Conservation (phyloP, 2,329 filamentous ascomycete genomes). For the Stagonosporopsis chrysanthemi region DNA sequence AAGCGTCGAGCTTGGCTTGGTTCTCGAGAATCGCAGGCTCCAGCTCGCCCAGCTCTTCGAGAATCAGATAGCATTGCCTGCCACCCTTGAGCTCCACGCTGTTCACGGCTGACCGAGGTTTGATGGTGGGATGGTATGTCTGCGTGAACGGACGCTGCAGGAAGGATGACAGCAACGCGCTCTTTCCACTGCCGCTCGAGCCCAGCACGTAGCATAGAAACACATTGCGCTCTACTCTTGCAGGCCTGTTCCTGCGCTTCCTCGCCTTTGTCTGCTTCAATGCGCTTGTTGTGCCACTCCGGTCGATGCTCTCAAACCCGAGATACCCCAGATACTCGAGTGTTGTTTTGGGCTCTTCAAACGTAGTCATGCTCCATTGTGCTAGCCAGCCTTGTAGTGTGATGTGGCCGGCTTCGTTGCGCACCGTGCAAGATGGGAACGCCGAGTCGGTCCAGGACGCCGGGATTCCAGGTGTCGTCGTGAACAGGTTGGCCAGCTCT, state of each 20-base stretch:
- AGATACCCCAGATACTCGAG: conserved; percentile 95
- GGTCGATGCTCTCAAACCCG: conserved; percentile 83
- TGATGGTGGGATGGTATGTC: conserved; percentile 92
- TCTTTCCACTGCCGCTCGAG: conserved; percentile 86
- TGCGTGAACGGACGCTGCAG: conserved; percentile 85
- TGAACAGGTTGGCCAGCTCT: conserved; percentile 86
- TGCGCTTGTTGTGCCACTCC: conserved; percentile 78
- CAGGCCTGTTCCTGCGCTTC: conserved; percentile 81
- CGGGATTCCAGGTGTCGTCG: conserved; percentile 89
- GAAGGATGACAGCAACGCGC: conserved; percentile 87
- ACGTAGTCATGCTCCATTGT: conserved; percentile 99
- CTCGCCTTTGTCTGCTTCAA: conserved; percentile 92
- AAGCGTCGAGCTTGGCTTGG: conserved; percentile 84
- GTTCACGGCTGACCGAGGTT: conserved; percentile 91
- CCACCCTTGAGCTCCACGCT: conserved; percentile 95
- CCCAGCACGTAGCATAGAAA: conserved; percentile 93
- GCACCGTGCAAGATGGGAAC: conserved; percentile 92
- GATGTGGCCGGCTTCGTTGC: conserved; percentile 93
- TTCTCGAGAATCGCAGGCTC: conserved; percentile 96
- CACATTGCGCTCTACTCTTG: conserved; percentile 90
- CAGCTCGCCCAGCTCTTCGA: conserved; percentile 94
- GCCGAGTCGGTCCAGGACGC: conserved; percentile 85
- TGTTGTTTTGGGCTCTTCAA: conserved; percentile 92
- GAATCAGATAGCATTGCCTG: conserved; percentile 95
- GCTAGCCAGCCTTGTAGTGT: conserved; percentile 97